Evolutionary conservation across 306 rosid genomes (phyloP).

Genomic region (Dicorynia guianensis): DNA sequence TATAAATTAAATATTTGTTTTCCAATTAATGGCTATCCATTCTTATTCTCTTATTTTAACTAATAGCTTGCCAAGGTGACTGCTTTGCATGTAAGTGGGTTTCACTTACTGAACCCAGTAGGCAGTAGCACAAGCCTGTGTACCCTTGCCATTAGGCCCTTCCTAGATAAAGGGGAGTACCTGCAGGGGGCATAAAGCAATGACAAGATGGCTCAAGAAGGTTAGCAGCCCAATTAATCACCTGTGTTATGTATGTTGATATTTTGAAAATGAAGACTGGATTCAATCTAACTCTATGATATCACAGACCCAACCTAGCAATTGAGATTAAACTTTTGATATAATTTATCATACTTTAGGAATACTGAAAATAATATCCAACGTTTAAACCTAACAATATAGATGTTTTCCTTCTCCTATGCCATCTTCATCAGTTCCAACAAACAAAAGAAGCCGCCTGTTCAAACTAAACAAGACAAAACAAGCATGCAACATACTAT

Average conservation of each 20-base stretch:
- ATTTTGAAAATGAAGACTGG: neutral
- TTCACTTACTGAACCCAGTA: no score
- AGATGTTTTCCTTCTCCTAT: constrained; percentile 29
- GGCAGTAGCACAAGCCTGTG: no score
- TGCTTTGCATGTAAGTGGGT: neutral
- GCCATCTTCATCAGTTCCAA: constrained; percentile 25
- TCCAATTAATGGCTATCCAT: constrained; percentile 6
- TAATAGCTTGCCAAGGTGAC: neutral
- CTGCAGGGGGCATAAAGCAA: no score
- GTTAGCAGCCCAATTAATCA: no score
- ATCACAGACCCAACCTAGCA: constrained; percentile 6
- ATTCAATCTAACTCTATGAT: neutral
- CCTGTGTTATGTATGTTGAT: neutral
- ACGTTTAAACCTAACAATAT: constrained; percentile 9
- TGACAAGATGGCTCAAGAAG: no score
- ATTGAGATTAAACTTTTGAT: constrained; percentile 1
- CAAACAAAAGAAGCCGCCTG: constrained; percentile 31
- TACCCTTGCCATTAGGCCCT: no score
- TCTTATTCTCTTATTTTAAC: constrained; percentile 13
- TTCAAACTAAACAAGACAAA: constrained; percentile 26
- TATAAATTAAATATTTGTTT: neutral
- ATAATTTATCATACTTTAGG: neutral
- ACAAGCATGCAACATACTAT: constrained; percentile 38
- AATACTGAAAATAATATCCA: neutral
- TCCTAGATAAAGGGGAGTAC: no score